Conservation (phyloP, 306 rosid genomes). For the Pyrus betulifolia region DNA sequence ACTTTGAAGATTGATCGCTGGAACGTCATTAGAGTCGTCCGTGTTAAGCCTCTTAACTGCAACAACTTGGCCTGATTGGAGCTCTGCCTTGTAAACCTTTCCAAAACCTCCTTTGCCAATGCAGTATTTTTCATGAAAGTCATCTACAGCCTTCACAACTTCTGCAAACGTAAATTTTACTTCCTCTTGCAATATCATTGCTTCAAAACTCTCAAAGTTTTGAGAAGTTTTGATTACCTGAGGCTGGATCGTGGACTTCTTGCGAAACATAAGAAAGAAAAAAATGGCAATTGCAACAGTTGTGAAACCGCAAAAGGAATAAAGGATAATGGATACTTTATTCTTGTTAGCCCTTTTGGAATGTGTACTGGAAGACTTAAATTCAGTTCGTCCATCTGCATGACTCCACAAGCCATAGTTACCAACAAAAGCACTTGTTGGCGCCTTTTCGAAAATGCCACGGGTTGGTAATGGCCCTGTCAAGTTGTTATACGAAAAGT, state of each 20-base stretch:
- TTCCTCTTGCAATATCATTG: not conserved
- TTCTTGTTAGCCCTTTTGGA: no score
- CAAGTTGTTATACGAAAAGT: not conserved
- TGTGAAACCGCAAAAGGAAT: no score
- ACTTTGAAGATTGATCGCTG: constrained; percentile 22
- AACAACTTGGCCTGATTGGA: not conserved
- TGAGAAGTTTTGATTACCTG: not conserved
- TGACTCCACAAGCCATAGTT: not conserved
- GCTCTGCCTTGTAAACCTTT: no score
- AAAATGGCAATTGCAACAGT: not conserved
- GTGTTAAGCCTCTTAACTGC: constrained; percentile 25
- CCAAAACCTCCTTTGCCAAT: no score
- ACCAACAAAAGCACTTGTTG: not conserved
- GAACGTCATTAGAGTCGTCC: constrained; percentile 30
- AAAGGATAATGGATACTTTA: no score
- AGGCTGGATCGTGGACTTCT: not conserved
- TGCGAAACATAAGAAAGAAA: no score
- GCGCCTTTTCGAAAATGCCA: not conserved
- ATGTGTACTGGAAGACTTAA: not conserved
- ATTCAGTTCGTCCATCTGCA: no score
- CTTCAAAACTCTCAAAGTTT: not conserved
- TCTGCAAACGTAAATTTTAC: constrained; percentile 35
- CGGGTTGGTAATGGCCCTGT: not conserved
- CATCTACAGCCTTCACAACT: constrained; percentile 34
- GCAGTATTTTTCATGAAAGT: constrained; percentile 37